Percentiles rank a stretch among this genome's conserved stretches.
These are phyloP conservation scores for Mycena chlorophos DNA, from an alignment of 768 basidiomycete genomes.

Conservation along the genomic window DNA sequence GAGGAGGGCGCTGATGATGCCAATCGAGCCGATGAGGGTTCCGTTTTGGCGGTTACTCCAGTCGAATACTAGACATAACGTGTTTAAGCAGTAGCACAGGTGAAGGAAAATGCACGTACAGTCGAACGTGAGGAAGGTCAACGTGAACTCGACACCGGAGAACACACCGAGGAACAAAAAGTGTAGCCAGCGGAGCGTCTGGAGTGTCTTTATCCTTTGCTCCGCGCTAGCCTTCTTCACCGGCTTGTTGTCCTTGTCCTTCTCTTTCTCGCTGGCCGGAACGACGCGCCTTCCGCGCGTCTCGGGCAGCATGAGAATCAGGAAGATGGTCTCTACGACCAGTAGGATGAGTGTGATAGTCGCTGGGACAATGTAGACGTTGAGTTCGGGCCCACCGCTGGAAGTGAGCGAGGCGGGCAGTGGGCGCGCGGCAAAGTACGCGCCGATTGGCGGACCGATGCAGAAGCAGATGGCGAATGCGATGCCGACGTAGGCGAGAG, in stretches of 20 bases:
- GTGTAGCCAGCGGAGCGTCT: slow-evolving; percentile 65
- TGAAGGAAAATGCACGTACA: slow-evolving; percentile 46
- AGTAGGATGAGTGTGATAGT: slow-evolving; percentile 78
- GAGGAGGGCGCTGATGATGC: slow-evolving; percentile 83
- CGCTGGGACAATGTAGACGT: slow-evolving; percentile 92
- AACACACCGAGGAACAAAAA: slow-evolving; percentile 87
- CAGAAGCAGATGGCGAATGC: slow-evolving; percentile 96
- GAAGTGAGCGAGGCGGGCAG: slow-evolving; percentile 58
- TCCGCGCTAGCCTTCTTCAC: slow-evolving; percentile 36
- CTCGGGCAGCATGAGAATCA: slow-evolving; percentile 78
- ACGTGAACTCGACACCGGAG: slow-evolving; percentile 94
- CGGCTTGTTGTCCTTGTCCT: slow-evolving; percentile 31
- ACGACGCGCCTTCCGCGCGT: slow-evolving; percentile 58
- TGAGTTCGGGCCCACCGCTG: slow-evolving; percentile 66
- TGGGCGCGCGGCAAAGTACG: slow-evolving; percentile 91
- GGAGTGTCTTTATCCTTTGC: slow-evolving; percentile 58
- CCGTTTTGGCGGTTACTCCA: slow-evolving; percentile 91
- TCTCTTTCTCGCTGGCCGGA: slow-evolving; percentile 24
- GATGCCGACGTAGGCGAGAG: slow-evolving; percentile 90
- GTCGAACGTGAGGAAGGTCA: slow-evolving; percentile 93
- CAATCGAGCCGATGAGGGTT: slow-evolving; percentile 80
- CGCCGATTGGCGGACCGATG: slow-evolving; percentile 91
- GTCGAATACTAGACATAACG: slow-evolving; percentile 64
- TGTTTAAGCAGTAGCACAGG: not conserved
- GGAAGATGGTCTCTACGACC: slow-evolving; percentile 75